These are phyloP conservation scores for Juglanconis sp. DNA, from an alignment of 2,329 filamentous ascomycete species.

Conservation along the genomic window DNA sequence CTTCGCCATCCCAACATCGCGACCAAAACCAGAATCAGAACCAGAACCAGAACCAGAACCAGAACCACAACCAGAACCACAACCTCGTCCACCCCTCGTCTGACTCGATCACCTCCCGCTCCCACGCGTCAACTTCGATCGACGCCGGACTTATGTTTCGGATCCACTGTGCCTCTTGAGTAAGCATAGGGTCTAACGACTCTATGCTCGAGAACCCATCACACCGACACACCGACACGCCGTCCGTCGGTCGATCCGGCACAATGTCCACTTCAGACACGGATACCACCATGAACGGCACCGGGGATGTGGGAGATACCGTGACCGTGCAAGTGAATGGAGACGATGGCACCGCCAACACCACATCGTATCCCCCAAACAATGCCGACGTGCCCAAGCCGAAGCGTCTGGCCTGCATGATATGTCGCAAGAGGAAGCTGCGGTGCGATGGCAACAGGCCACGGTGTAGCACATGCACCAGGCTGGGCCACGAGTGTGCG, in stretches of 20 bases:
- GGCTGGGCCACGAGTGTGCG: slow-evolving; percentile 81
- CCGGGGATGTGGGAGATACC: slow-evolving; percentile 16
- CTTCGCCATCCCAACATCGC: neutral
- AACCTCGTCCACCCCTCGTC: neutral
- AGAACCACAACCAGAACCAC: too few relatives aligned
- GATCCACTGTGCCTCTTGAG: neutral
- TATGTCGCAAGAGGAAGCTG: slow-evolving; percentile 89
- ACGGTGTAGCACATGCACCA: slow-evolving; percentile 82
- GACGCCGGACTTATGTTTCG: neutral
- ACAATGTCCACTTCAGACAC: slow-evolving; percentile 38
- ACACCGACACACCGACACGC: neutral
- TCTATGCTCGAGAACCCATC: too few relatives aligned
- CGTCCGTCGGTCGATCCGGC: slow-evolving; percentile 1
- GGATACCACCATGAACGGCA: slow-evolving; percentile 28
- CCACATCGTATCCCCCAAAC: slow-evolving; percentile 33
- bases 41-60: too few relatives aligned
- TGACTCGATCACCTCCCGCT: neutral
- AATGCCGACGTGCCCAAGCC: slow-evolving; percentile 66
- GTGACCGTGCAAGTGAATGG: slow-evolving; percentile 9
- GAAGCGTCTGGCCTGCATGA: slow-evolving; percentile 93
- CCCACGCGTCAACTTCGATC: neutral
- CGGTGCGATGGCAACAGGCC: slow-evolving; percentile 83
- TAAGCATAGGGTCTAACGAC: too few relatives aligned
- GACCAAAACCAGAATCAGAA: neutral
- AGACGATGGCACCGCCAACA: slow-evolving; percentile 31